A percentile compares a stretch with the other conserved stretches of the same genome.
Evolutionary conservation across 257 asterid genomes (phyloP).

Genomic region (Rubia yunnanensis): DNA sequence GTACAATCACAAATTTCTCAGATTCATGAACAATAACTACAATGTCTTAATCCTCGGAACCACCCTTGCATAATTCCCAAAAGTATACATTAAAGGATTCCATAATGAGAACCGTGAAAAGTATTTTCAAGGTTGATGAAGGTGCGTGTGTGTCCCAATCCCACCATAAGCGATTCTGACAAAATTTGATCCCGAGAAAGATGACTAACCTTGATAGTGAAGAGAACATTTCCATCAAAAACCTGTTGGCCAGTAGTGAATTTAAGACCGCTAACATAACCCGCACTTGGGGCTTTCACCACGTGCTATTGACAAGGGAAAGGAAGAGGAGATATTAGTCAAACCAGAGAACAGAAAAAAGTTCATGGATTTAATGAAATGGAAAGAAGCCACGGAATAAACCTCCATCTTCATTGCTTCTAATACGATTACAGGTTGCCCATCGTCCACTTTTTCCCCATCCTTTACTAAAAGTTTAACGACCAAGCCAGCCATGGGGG

Average conservation of each 20-base stretch:
- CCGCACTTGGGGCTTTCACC: conserved; percentile 68
- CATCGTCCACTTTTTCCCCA: conserved; percentile 57
- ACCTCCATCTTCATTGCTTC: conserved; percentile 99
- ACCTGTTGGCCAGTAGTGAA: conserved; percentile 74
- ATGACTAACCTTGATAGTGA: conserved; percentile 49
- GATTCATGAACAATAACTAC: background rate
- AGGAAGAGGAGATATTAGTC: background rate
- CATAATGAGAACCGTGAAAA: background rate
- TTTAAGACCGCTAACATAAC: conserved; percentile 59
- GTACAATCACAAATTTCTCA: background rate
- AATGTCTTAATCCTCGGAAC: background rate
- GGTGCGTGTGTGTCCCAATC: background rate
- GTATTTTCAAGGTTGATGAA: background rate
- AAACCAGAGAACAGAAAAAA: conserved; percentile 7
- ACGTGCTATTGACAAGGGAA: conserved; percentile 50
- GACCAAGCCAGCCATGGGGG: conserved; percentile 96
- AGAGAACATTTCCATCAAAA: conserved; percentile 65
- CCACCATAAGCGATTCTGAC: background rate
- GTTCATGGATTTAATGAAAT: background rate
- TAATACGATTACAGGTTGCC: conserved; percentile 72
- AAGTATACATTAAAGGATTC: background rate
- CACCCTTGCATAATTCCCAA: background rate
- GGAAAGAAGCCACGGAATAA: conserved; percentile 13
- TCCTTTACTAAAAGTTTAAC: conserved; percentile 72
- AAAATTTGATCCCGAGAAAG: background rate